Evolutionary conservation across 2,329 filamentous ascomycete species (phyloP), one percentile per base, ranked within the genome.

Genomic region (Calonectria honghensis): DNA sequence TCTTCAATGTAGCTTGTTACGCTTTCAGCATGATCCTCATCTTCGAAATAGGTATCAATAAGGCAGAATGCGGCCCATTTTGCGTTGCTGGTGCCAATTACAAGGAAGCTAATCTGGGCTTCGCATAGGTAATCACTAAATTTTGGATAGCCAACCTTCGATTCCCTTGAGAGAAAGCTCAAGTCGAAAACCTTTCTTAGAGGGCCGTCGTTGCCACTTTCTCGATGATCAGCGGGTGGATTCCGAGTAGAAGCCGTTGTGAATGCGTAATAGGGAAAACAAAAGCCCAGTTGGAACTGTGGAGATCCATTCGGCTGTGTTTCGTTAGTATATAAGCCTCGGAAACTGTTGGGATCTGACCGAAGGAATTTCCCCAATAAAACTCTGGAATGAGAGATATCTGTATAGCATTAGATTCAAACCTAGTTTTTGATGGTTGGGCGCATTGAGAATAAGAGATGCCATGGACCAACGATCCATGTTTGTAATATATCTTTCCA

Each of bases 81-180:
- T 4, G 14, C 20, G 1, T 63, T 14, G 2, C 10, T 37, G 2
- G 5, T 41, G 2, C 57, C 57, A 5, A 16, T 39, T 0, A 63
- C 20, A 1, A 63, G 35, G 7, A 41, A n/a, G 24, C 24, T 18
- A 1, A 63, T 41, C 29, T 63, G 57, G 13, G 57, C 35, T 29
- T 63, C 24, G 24, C 57, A 63, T 37, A 63, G 3, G 14, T 63
- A 63, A 4, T 29, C 37, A 20, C 1, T 29, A 0, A 11, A 2
- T 29, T 1, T 3, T 11, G 35, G 3, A 29, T 2, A 3, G 1
- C 6, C 3, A 0, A 13, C 6, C 14, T 9, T 4, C 4, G 29
- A 13, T 13, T 10, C 27, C 5, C 35, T 63, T 20, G 57, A 41
- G 13, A 63, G 57, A 10, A 63, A 63, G 2, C 24, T 29, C 7